phyloP scores from a whole-genome alignment of 148 eudicot genomes.

The Polygonum maritimum region DNA sequence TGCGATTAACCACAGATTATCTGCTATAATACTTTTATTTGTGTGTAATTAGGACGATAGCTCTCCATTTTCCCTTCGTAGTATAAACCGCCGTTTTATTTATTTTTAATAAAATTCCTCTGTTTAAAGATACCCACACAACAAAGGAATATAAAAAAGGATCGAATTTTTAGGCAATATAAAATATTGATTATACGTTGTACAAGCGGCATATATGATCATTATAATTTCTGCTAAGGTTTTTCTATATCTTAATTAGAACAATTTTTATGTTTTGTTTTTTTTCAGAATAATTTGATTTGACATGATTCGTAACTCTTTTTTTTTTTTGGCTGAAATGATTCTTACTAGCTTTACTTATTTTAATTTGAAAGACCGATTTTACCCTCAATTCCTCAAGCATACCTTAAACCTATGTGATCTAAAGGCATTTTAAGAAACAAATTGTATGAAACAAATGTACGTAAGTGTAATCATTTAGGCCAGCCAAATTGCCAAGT shows the following conservation, averaged over 20 bases:
- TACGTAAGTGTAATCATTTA: too few species aligned
- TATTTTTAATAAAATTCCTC: not conserved
- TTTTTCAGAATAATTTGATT: too few species aligned
- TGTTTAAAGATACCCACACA: constrained; percentile 2
- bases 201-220: not conserved
- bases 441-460: too few species aligned
- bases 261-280: not conserved
- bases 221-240: too few species aligned
- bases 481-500: too few species aligned
- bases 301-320: not conserved
- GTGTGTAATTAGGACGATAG: too few species aligned
- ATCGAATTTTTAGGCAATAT: not conserved
- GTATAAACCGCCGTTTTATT: not conserved
- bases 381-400: too few species aligned
- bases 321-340: not conserved
- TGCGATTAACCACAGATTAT: not conserved
- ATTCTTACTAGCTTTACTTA: not conserved
- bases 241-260: too few species aligned
- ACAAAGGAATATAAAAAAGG: not conserved
- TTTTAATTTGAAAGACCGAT: not conserved
- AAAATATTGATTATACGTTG: not conserved
- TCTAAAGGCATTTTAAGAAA: too few species aligned
- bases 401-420: too few species aligned
- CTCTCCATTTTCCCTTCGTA: not conserved
- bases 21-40: too few species aligned